Evolutionary conservation across 345 rosid genomes (phyloP).

Genomic region (Acer campestre): DNA sequence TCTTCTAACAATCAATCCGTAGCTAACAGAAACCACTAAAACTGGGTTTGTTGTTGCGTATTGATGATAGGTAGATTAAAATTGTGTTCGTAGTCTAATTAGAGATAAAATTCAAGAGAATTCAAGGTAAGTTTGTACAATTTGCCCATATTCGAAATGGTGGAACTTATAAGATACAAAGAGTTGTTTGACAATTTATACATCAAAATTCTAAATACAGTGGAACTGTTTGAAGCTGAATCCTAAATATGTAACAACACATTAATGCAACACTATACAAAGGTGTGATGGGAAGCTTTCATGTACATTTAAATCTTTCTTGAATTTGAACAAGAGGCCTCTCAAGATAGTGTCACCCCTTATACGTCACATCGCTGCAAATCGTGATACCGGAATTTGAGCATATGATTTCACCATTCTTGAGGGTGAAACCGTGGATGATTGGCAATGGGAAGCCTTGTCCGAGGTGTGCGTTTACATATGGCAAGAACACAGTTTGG

Average conservation of each 20-base stretch:
- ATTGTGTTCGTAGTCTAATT: no score
- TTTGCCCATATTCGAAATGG: background rate
- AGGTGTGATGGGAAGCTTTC: background rate
- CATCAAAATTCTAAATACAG: background rate
- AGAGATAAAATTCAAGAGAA: no score
- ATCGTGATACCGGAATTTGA: slow-evolving; percentile 59
- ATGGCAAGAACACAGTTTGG: slow-evolving; percentile 82
- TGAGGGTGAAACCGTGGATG: slow-evolving; percentile 80
- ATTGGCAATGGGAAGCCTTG: slow-evolving; percentile 88
- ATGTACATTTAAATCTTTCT: background rate
- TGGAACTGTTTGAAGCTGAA: background rate
- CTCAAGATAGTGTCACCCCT: slow-evolving; percentile 32
- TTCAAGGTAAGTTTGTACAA: background rate
- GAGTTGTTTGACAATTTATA: background rate
- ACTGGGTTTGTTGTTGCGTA: no score
- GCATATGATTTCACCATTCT: slow-evolving; percentile 58
- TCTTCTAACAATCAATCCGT: no score
- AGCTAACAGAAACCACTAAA: no score
- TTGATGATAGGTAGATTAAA: no score
- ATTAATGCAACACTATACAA: background rate
- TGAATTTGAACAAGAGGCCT: slow-evolving; percentile 8
- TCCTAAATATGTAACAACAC: background rate
- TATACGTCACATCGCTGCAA: slow-evolving; percentile 64
- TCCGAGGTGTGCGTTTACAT: slow-evolving; percentile 67
- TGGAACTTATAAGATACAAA: background rate